Base-by-base conservation (phyloP, 2,329 filamentous ascomycete species). In the Stagonosporopsis vannaccii region DNA sequence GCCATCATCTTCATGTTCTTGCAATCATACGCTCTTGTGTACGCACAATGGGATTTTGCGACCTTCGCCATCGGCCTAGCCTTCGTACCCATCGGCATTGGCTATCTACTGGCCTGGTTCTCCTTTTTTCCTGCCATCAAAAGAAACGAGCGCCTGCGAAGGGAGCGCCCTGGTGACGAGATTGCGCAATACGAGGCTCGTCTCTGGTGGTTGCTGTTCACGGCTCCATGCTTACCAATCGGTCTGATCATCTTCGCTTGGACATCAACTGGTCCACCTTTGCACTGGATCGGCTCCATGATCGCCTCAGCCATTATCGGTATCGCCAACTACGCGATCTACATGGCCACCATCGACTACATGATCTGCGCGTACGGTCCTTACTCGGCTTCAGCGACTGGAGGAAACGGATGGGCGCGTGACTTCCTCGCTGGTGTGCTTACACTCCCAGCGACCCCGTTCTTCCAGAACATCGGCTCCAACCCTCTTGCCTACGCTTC, bases 271-370 rank as follows among this genome's bases (percentile, higher is more conserved):
- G 87, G 87, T 0, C 88, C 87, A 0, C 78, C 80, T 2, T 71
- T 88, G 3, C 86, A 87, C 68, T 92, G 90, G 90, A 85, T 90
- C 23, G 87, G 82, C 0, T 85, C 86, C 11, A 84, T 89, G 78
- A 77, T 91, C 49, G 90, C 87, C 59, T 81, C 82, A 2, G 82
- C 82, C 15, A 79, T 91, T 42, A 87, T 92, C 46, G 90, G 89
- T 30, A 87, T 92, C 51, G 89, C 89, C 51, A 92, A 73, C 47
- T 90, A 89, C 56, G 78, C 83, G 39, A 90, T 91, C 56, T 91
- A 91, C 76, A 90, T 91, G 88, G 87, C 88, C 0, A 91, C 89
- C 0, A 90, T 91, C 62, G 88, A 92, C 74, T 92, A 92, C 78
- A 91, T 91, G 86, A 85, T 91, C 32, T 87, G 86, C 55, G 87